Percentiles rank a stretch among this genome's conserved stretches.
phyloP scores from a whole-genome alignment of 179 eudicot genomes.

The Nepenthes alata region DNA sequence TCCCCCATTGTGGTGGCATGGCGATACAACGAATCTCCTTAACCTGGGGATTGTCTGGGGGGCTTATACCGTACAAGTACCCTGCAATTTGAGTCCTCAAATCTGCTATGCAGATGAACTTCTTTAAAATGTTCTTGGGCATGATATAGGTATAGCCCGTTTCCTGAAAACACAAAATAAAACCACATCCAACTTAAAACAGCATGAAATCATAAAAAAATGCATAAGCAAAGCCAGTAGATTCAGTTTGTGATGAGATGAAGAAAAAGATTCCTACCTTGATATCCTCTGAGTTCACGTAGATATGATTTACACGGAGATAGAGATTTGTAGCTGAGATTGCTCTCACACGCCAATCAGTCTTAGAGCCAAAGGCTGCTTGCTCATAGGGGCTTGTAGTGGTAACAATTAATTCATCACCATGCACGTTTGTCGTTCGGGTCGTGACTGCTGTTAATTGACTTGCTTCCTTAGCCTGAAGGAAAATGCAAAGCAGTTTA shows the following conservation, averaged over 20 bases:
- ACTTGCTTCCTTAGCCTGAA: slow-evolving; percentile 71
- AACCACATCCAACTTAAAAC: slow-evolving; percentile 1
- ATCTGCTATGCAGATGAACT: slow-evolving; percentile 98
- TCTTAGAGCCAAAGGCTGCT: slow-evolving; percentile 83
- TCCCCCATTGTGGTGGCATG: slow-evolving; percentile 96
- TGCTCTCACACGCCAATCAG: slow-evolving; percentile 99
- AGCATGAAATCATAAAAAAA: background rate
- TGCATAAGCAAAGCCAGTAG: too few relatives aligned
- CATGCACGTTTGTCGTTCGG: slow-evolving; percentile 88
- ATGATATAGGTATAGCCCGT: slow-evolving; percentile 94
- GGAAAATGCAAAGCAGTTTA: background rate
- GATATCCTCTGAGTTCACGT: slow-evolving; percentile 96
- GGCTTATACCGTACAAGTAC: slow-evolving; percentile 89
- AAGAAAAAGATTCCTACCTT: slow-evolving; percentile 36
- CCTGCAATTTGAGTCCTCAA: slow-evolving; percentile 92
- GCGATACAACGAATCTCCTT: slow-evolving; percentile 96
- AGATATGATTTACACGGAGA: slow-evolving; percentile 94
- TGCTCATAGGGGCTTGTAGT: slow-evolving; percentile 98
- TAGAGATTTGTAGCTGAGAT: slow-evolving; percentile 97
- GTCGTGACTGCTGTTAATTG: slow-evolving; percentile 92
- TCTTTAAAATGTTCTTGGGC: slow-evolving; percentile 97
- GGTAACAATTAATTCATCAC: slow-evolving; percentile 81
- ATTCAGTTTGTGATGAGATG: background rate
- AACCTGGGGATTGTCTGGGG: slow-evolving; percentile 99
- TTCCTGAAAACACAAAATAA: slow-evolving; percentile 31